Evolutionary conservation across 2,329 filamentous ascomycete genomes (phyloP).

Genomic region (Cercospora sp.): DNA sequence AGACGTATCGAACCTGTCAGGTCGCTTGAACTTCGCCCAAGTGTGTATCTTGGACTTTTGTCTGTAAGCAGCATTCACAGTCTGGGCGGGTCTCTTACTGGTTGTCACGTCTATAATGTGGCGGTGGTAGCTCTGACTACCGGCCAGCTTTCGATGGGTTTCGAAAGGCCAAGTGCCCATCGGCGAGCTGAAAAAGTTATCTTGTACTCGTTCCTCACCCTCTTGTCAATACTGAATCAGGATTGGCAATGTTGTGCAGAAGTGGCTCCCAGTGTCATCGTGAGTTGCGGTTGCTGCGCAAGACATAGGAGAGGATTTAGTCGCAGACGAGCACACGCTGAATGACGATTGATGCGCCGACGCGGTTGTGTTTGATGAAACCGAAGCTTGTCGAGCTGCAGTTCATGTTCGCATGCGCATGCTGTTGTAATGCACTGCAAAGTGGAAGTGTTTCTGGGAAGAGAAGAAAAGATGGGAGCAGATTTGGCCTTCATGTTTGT

Average conservation of each 20-base stretch:
- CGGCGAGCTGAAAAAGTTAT: background rate
- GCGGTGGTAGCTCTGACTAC: background rate
- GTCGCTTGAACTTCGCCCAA: background rate
- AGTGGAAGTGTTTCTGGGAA: background rate
- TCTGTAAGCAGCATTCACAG: background rate
- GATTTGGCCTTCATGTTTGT: background rate
- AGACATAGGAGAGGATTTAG: background rate
- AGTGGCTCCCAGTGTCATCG: background rate
- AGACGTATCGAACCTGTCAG: background rate
- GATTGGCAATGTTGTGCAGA: background rate
- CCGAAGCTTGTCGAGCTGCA: too few relatives aligned
- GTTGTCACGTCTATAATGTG: background rate
- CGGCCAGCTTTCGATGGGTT: background rate
- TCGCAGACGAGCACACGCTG: background rate
- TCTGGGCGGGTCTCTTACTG: background rate
- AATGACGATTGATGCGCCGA: too few relatives aligned
- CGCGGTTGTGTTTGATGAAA: too few relatives aligned
- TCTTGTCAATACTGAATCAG: background rate
- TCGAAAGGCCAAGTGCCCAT: background rate
- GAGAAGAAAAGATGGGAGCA: background rate
- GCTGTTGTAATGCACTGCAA: background rate
- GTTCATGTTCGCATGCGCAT: background rate
- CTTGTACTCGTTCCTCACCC: background rate
- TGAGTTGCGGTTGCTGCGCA: background rate
- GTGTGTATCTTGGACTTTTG: background rate